phyloP scores from a whole-genome alignment of 768 basidiomycete species.

The Pisolithus sp. region DNA sequence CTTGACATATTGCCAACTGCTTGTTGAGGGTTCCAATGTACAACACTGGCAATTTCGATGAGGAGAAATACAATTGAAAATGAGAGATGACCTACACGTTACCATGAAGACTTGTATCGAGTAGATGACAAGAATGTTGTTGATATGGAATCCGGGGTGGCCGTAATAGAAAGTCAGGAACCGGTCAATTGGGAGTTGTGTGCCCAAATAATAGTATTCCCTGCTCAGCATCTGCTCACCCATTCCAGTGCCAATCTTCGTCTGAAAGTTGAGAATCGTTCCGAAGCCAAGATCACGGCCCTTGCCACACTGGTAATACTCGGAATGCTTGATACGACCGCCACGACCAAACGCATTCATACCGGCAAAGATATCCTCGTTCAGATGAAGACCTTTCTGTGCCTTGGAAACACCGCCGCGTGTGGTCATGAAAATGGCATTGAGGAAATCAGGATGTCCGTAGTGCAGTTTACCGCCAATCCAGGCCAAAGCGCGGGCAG shows the following conservation, averaged over 20 bases:
- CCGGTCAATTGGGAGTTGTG: slow-evolving; percentile 94
- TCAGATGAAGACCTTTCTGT: slow-evolving; percentile 96
- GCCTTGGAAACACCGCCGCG: slow-evolving; percentile 99
- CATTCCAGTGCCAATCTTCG: slow-evolving; percentile 99
- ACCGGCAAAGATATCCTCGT: slow-evolving; percentile 99
- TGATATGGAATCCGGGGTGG: slow-evolving; percentile 99
- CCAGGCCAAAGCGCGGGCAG: slow-evolving; percentile 91
- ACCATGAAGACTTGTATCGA: slow-evolving; percentile 98
- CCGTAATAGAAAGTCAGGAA: slow-evolving; percentile 99
- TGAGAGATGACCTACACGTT: slow-evolving; percentile 53
- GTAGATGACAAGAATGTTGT: slow-evolving; percentile 98
- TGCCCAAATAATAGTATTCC: slow-evolving; percentile 98
- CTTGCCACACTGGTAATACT: slow-evolving; percentile 99
- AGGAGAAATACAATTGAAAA: not conserved
- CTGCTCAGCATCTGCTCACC: slow-evolving; percentile 99
- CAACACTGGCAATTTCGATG: slow-evolving; percentile 47
- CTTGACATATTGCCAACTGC: slow-evolving; percentile 80
- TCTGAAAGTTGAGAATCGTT: slow-evolving; percentile 99
- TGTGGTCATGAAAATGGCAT: slow-evolving; percentile 96
- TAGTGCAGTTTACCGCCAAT: slow-evolving; percentile 99
- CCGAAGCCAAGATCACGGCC: slow-evolving; percentile 99
- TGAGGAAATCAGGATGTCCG: slow-evolving; percentile 98
- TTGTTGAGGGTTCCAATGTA: slow-evolving; percentile 97
- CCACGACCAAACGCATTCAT: slow-evolving; percentile 99
- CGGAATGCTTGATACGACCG: slow-evolving; percentile 98